Base-by-base conservation (phyloP, 768 basidiomycete species). In the Termitomyces bulborhizus region DNA sequence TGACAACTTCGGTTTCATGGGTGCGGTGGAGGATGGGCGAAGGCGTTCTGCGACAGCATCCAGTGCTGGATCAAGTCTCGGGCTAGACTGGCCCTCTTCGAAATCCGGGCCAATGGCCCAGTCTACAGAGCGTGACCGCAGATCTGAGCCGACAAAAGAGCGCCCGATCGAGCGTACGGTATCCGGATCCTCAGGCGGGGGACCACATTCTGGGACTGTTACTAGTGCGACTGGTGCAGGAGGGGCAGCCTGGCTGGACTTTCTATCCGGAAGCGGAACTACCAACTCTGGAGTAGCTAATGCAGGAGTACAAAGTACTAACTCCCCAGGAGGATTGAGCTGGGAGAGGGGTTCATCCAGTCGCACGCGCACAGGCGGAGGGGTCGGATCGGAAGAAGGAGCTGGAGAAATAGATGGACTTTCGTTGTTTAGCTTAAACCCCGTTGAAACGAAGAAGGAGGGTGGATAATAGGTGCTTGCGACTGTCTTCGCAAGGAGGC, bases 171-270 rank as follows among this genome's bases (percentile, higher is more conserved):
- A 53, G 27, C 51, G 46, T 8, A 47, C 56, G 11, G 12, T 39
- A 16, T 57, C 56, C 2, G 56, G 56, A 8, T 51, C 55, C 2
- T 51, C 55, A 4, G 55, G 36, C 15, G 36, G 49, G 46, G 50
- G 43, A 12, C 36, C 31, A 26, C 37, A 42, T 21, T 9, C 47
- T 36, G 41, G 13, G 18, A 9, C 55, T 12, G 45, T 18, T 24
- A 46, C 49, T n/a, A 29, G 48, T 9, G 26, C 47, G 15, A 36
- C 34, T n/a, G 13, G 49, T 41, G 13, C 37, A 4, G 47, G 47
- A 48, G 57, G 57, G 16, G 4, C 57, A 1, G 57, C 39, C 8
- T 58, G 57, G 57, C 26, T 58, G 37, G 48, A 58, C 18, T 58
- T 54, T 50, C 15, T 58, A 24, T 58, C 57, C 11, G 57, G 57